Evolutionary conservation across 352 stramenopile genomes (phyloP), one percentile per base, ranked within the genome.

Genomic region (Globisporangium alternatum): DNA sequence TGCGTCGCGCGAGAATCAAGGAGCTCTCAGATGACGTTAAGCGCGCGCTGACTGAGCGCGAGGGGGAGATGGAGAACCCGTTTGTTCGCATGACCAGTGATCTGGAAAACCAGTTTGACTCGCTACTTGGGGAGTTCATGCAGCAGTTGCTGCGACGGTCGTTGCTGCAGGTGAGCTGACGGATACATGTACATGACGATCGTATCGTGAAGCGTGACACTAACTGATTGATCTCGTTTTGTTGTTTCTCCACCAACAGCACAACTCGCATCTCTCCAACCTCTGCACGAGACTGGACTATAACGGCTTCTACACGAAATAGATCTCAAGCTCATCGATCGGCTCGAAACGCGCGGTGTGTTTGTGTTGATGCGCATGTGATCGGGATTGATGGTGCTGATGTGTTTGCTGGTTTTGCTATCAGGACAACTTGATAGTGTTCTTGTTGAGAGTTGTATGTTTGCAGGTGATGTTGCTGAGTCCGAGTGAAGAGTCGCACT

Each of bases 71-170:
- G 31, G 87, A 89, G 25, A 94, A 93, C 47, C 77, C 76, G 25
- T 95, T 94, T 62, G 78, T 89, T 21, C 74, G 77, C 15, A 89
- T 88, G 68, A 95, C 86, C 5, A 77, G 80, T 53, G 83, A 95
- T 35, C 57, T 96, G 25, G 85, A 96, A 65, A 88, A 86, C 47
- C 85, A 94, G 22, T 97, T 97, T 53, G 85, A 97, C 62, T 89
- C 87, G 30, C 72, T 96, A 21, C 75, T 97, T 21, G 72, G 70
- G 8, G 81, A 96, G 44, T 97, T 97, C 48, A 96, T 98, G 88
- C 81, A 91, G 62, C 80, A 96, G 73, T 66, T 97, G 51, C 65
- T 94, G 35, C 80, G 77, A n/a, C 79, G 86, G 10, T 96, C 88
- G 15, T 74, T 88, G 21, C 61, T 95, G 15, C 84, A 96, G 84